These are phyloP conservation scores for Blastobotrys buckinghamii DNA, from an alignment of 1,139 yeast genomes.

Conservation along the genomic window DNA sequence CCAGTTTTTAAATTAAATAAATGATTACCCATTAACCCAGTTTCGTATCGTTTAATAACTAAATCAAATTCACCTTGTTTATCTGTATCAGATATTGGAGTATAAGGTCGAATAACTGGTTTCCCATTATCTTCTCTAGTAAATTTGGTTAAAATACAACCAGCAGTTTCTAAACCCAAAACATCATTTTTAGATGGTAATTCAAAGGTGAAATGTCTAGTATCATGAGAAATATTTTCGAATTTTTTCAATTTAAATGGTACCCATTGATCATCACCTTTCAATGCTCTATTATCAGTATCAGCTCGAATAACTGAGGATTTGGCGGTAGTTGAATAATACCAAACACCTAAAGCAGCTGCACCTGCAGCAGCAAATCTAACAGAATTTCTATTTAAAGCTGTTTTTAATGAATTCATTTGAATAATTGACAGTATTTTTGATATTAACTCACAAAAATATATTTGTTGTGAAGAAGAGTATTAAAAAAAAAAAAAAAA, in stretches of 20 bases:
- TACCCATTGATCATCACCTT: slow-evolving; percentile 64
- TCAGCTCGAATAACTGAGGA: slow-evolving; percentile 25
- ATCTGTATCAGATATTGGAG: slow-evolving; percentile 74
- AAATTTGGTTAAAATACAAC: slow-evolving; percentile 73
- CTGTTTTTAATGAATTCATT: slow-evolving; percentile 1
- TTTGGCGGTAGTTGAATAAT: slow-evolving; percentile 17
- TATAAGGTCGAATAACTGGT: slow-evolving; percentile 92
- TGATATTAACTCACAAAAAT: neutral
- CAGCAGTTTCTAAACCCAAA: slow-evolving; percentile 78
- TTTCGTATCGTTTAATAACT: slow-evolving; percentile 75
- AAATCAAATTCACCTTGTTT: slow-evolving; percentile 72
- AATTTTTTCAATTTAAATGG: slow-evolving; percentile 65
- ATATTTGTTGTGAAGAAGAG: neutral
- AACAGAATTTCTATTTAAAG: neutral
- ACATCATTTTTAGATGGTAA: slow-evolving; percentile 62
- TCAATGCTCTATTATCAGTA: slow-evolving; percentile 41
- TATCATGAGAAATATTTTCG: slow-evolving; percentile 47
- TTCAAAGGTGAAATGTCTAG: slow-evolving; percentile 66
- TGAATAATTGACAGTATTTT: neutral
- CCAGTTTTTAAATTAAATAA: slow-evolving; percentile 63
- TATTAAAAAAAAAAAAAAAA: neutral
- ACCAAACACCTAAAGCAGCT: slow-evolving; percentile 26
- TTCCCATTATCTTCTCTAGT: slow-evolving; percentile 72
- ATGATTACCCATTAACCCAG: slow-evolving; percentile 80
- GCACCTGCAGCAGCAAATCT: slow-evolving; percentile 24